Conservation (phyloP, 1,284 basidiomycete species). For the Ganoderma lingzhi region DNA sequence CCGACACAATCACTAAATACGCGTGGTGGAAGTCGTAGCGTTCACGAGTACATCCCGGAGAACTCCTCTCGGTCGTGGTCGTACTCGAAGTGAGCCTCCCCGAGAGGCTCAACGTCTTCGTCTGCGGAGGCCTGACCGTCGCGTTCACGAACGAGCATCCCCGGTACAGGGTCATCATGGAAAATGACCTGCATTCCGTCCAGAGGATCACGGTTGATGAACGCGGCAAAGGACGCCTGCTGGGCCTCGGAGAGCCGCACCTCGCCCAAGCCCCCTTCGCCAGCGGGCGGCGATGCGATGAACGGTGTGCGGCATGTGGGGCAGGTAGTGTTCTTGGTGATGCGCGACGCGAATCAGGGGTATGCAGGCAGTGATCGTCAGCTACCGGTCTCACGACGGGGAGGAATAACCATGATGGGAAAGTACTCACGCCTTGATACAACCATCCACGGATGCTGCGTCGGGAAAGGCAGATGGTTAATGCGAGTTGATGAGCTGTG, state of each 20-base stretch:
- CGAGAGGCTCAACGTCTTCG: neutral
- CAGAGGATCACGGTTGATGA: constrained; percentile 5
- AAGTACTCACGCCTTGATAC: constrained; percentile 25
- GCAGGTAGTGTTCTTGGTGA: constrained; percentile 30
- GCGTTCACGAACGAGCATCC: neutral
- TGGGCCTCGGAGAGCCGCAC: neutral
- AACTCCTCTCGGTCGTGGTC: constrained; percentile 30
- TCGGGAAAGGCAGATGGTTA: neutral
- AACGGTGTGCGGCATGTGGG: constrained; percentile 36
- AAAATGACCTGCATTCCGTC: constrained; percentile 9
- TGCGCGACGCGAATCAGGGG: neutral
- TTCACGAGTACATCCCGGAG: constrained; percentile 35
- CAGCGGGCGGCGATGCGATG: constrained; percentile 11
- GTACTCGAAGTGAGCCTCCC: constrained; percentile 19
- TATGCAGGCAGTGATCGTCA: neutral
- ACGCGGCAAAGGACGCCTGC: constrained; percentile 15
- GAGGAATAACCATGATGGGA: neutral
- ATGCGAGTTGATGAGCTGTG: neutral
- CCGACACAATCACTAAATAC: neutral
- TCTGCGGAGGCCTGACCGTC: neutral
- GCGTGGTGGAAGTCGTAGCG: too few species aligned
- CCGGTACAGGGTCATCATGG: neutral
- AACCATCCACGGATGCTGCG: constrained; percentile 29
- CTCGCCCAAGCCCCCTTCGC: neutral
- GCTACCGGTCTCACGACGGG: neutral